phyloP scores from a whole-genome alignment of 495 filamentous ascomycete species.

The Xylaria sp. region DNA sequence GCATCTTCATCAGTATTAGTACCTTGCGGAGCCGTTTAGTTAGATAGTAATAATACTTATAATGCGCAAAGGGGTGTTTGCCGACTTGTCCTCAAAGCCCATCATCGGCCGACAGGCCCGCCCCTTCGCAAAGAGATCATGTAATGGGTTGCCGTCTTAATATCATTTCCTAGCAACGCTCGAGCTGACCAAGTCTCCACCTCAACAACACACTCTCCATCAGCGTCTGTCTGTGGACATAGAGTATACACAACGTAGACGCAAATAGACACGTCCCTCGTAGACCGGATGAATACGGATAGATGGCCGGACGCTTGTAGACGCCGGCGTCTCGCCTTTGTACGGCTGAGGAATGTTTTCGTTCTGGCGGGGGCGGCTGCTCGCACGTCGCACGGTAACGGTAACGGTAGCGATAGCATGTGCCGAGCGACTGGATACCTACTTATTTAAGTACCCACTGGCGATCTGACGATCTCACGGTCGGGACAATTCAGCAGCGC shows the following conservation, averaged over 20 bases:
- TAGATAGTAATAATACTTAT: too few species aligned
- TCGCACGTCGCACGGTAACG: neutral
- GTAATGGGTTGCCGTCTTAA: neutral
- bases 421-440: conserved; percentile 1
- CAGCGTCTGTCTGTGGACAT: too few species aligned
- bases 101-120: neutral
- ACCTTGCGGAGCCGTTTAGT: too few species aligned
- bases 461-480: neutral
- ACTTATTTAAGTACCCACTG: too few species aligned
- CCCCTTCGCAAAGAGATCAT: neutral
- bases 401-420: neutral
- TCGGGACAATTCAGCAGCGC: neutral
- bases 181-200: neutral
- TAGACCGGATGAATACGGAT: neutral
- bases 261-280: neutral
- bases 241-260: too few species aligned
- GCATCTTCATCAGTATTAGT: too few species aligned
- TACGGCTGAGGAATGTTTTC: neutral
- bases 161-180: neutral
- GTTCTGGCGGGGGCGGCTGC: neutral
- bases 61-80: too few species aligned
- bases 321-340: neutral
- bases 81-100: too few species aligned
- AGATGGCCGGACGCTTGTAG: conserved; percentile 1
- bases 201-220: neutral